Evolutionary conservation across 768 basidiomycete genomes (phyloP), one percentile per base, ranked within the genome.

Genomic region (Pleurotus citrinopileatus): DNA sequence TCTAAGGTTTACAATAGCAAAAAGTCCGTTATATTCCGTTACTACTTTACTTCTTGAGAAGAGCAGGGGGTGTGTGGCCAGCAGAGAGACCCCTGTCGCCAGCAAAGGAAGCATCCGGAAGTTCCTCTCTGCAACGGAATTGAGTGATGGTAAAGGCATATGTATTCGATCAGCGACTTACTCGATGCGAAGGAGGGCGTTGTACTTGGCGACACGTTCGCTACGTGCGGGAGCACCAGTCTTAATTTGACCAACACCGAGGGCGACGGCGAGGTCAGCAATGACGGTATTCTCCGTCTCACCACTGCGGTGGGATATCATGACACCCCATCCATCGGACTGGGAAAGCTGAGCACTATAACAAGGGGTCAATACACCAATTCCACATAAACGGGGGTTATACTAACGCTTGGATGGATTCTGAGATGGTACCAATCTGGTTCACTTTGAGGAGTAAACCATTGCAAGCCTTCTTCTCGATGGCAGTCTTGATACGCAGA

Each of bases 391-490:
- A 34, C 23, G 19, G 29, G 40, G 15, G 45, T 42, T 36, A 13
- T 22, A 83, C 92, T 55, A 64, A 96, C 93, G 96, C 96, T 71
- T 97, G 94, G 75, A 99, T 97, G 22, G 96, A 96, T 76, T 99
- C 96, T 42, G 92, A 93, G 73, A 99, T 94, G 59, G 95, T 95
- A 64, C 97, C 97, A 67, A 98, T 98, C 74, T 99, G 96, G 83
- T 98, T 98, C 73, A 98, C 89, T 87, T 98, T 99, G 74, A 99
- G 86, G 58, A 99, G 83, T 36, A 99, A 83, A 68, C 93, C 97
- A 67, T 98, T 98, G 86, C 96, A 98, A 32, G 97, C 92, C 84
- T 96, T 98, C 86, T 96, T 97, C 78, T 98, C 91, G 60, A 98
- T 97, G 63, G 97, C 97, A 34, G 92, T 96, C 84, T 92, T 91